These are phyloP conservation scores for Sugiyamaella boreocaroliniensis DNA, from an alignment of 805 yeast genomes.

Conservation along the genomic window DNA sequence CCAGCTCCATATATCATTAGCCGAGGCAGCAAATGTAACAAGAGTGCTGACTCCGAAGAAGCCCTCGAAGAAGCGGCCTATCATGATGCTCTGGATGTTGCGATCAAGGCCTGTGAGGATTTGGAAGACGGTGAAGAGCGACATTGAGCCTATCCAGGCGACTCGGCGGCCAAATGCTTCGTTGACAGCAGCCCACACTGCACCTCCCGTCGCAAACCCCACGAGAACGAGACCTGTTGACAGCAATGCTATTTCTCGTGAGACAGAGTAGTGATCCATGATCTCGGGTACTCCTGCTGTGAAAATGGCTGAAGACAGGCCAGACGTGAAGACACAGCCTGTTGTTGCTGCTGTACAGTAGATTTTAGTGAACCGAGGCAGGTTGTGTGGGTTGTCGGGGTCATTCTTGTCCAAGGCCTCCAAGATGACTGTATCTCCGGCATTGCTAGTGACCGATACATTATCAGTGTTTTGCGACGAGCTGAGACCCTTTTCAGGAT, in stretches of 20 bases:
- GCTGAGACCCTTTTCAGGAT: background rate
- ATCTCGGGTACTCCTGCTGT: constrained; percentile 6
- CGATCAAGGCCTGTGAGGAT: constrained; percentile 8
- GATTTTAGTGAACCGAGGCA: constrained; percentile 1
- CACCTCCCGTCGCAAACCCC: constrained; percentile 63
- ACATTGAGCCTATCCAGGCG: constrained; percentile 2
- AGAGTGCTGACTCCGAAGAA: constrained; percentile 37
- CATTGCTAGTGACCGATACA: no score
- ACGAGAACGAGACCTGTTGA: constrained; percentile 34
- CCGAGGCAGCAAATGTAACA: constrained; percentile 43
- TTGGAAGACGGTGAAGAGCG: constrained; percentile 1
- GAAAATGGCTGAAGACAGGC: constrained; percentile 5
- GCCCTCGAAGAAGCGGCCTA: constrained; percentile 7
- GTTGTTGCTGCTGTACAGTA: constrained; percentile 2
- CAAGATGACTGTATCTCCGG: background rate
- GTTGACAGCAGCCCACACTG: constrained; percentile 49
- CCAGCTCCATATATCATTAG: constrained; percentile 42
- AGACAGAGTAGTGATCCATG: constrained; percentile 1
- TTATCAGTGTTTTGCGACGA: no score
- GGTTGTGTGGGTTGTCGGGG: constrained; percentile 7
- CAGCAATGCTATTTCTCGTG: constrained; percentile 34
- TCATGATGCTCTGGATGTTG: constrained; percentile 3
- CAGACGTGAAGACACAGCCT: background rate
- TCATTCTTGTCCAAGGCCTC: constrained; percentile 3
- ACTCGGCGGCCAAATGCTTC: constrained; percentile 7